A percentile compares a stretch with the other conserved stretches of the same genome.
Conservation (phyloP, 306 rosid species). For the Trifolium pratense region DNA sequence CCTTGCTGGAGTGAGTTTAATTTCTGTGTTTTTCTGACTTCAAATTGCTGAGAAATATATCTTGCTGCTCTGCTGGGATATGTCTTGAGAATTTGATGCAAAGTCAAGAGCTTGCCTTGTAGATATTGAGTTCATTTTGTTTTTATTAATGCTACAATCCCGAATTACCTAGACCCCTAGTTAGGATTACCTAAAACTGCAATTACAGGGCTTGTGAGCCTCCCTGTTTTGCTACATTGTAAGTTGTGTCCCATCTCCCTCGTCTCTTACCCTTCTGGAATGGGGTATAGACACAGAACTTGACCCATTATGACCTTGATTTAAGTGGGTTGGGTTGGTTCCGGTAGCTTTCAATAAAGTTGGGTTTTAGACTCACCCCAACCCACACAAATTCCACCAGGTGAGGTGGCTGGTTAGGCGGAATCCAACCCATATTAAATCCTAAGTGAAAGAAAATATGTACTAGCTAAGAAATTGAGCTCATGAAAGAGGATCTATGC, state of each 20-base stretch:
- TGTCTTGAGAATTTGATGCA: slow-evolving; percentile 5
- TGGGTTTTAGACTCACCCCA: background rate
- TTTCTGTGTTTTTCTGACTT: background rate
- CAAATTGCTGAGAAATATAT: background rate
- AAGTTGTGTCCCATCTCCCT: background rate
- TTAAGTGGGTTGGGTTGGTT: background rate
- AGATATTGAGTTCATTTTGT: background rate
- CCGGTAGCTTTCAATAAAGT: background rate
- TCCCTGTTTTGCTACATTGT: background rate
- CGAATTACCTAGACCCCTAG: background rate
- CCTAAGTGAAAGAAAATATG: background rate
- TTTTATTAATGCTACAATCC: slow-evolving; percentile 15
- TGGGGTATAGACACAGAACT: background rate
- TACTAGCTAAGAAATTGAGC: background rate
- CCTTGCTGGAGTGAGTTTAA: background rate
- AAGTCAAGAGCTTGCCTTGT: background rate
- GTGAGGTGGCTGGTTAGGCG: background rate
- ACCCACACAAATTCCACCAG: background rate
- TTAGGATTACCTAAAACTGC: background rate
- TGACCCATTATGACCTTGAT: background rate
- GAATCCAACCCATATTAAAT: background rate
- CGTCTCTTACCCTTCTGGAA: background rate
- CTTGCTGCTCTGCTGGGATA: background rate
- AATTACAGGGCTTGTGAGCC: background rate
- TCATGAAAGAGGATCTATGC: background rate